These are phyloP conservation scores for Rhizophora apiculata DNA, from an alignment of 345 rosid species.

Conservation along the genomic window DNA sequence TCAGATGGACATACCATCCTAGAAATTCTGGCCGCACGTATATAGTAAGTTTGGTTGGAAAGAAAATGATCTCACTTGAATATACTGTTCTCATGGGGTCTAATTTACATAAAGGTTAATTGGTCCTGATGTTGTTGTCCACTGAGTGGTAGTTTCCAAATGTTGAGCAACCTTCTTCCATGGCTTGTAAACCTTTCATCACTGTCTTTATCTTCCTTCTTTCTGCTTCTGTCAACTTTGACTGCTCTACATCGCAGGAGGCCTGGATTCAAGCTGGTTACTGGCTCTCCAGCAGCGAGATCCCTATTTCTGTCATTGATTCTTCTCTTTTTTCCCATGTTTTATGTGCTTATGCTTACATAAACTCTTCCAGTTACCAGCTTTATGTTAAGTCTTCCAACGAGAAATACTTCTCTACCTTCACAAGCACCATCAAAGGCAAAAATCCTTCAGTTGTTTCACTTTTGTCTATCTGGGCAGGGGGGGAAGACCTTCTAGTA, in stretches of 20 bases:
- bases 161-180: background rate
- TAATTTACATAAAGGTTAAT: no score
- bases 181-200: conserved; percentile 1
- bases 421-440: conserved; percentile 24
- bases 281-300: conserved; percentile 14
- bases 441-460: conserved; percentile 29
- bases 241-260: conserved; percentile 12
- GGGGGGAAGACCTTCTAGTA: conserved; percentile 13
- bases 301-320: conserved; percentile 17
- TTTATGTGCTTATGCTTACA: conserved; percentile 23
- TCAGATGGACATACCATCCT: no score
- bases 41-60: no score
- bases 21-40: no score
- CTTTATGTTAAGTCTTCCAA: conserved; percentile 12
- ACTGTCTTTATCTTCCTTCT: background rate
- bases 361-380: conserved; percentile 27
- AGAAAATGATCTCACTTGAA: no score
- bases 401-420: conserved; percentile 18
- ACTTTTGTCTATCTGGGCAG: conserved; percentile 28
- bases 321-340: conserved; percentile 38
- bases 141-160: no score
- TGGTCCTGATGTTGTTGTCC: no score
- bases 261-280: conserved; percentile 35
- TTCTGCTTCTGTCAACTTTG: background rate
- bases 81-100: no score